Evolutionary conservation across 805 yeast species (phyloP).

Genomic region (Kregervanrija pseudodelftensis): DNA sequence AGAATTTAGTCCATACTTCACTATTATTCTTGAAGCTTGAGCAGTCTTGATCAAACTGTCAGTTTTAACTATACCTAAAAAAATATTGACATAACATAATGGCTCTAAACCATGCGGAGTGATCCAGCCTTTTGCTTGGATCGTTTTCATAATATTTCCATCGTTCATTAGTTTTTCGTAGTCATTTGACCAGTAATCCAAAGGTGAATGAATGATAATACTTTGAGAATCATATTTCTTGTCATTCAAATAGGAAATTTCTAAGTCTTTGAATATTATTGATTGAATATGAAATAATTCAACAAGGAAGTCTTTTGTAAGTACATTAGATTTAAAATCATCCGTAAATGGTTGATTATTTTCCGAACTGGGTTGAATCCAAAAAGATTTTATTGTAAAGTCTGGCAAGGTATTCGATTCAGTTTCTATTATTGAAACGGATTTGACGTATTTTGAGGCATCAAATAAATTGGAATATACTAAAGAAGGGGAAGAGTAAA

Average conservation of each 20-base stretch:
- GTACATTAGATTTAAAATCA: too few species aligned
- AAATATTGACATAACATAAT: slow-evolving; percentile 22
- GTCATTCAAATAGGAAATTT: too few species aligned
- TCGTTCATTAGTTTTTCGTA: slow-evolving; percentile 24
- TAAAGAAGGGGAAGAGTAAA: slow-evolving; percentile 22
- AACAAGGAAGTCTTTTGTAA: too few species aligned
- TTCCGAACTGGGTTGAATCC: slow-evolving; percentile 17
- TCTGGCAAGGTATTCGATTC: slow-evolving; percentile 5
- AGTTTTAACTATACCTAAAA: slow-evolving; percentile 33
- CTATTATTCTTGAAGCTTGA: slow-evolving; percentile 29
- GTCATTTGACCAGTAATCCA: slow-evolving; percentile 37
- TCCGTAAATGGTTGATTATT: too few species aligned
- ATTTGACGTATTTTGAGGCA: slow-evolving; percentile 10
- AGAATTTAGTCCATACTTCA: slow-evolving; percentile 20
- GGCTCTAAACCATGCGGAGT: slow-evolving; percentile 20
- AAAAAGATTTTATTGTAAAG: slow-evolving; percentile 27
- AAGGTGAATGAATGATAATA: slow-evolving; percentile 32
- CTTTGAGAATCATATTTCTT: slow-evolving; percentile 1
- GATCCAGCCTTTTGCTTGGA: slow-evolving; percentile 25
- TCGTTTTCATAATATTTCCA: slow-evolving; percentile 30
- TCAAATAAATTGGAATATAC: slow-evolving; percentile 7
- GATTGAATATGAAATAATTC: slow-evolving; percentile 2
- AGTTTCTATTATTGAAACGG: slow-evolving; percentile 4
- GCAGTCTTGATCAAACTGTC: slow-evolving; percentile 40
- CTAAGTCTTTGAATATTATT: not conserved